These are phyloP conservation scores for Hirschioporus abietinus DNA, from an alignment of 768 basidiomycete species.

Conservation along the genomic window DNA sequence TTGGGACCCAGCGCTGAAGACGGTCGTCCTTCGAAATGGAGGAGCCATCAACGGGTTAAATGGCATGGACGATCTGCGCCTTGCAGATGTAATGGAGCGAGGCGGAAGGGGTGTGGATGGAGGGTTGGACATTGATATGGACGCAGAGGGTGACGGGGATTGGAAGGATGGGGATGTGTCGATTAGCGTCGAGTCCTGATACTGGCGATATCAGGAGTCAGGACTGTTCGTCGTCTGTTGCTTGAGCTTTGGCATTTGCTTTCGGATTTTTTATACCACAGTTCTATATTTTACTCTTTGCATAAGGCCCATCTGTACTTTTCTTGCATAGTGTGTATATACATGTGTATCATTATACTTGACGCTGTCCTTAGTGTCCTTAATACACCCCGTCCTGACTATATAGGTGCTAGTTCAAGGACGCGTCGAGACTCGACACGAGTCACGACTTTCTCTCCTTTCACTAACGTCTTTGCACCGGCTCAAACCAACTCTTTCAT, in stretches of 20 bases:
- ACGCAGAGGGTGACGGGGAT: neutral
- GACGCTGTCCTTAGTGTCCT: neutral
- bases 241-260: slow-evolving; percentile 1
- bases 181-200: slow-evolving; percentile 5
- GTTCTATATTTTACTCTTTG: neutral
- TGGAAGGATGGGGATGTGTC: slow-evolving; percentile 3
- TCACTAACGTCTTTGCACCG: neutral
- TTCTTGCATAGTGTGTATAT: slow-evolving; percentile 4
- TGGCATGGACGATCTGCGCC: neutral
- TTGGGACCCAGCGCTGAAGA: slow-evolving; percentile 23
- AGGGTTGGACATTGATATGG: slow-evolving; percentile 1
- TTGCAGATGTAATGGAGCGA: slow-evolving; percentile 5
- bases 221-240: neutral
- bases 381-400: neutral
- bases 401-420: too few relatives aligned
- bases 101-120: slow-evolving; percentile 2
- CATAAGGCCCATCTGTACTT: neutral
- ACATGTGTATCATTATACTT: neutral
- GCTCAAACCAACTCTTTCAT: neutral
- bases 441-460: neutral
- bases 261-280: neutral
- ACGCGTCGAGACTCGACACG: neutral
- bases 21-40: slow-evolving; percentile 1
- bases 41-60: neutral
- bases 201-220: neutral